These are phyloP conservation scores for Triticum dicoccoides DNA, from an alignment of 176 grass and related monocot species.

Conservation along the genomic window DNA sequence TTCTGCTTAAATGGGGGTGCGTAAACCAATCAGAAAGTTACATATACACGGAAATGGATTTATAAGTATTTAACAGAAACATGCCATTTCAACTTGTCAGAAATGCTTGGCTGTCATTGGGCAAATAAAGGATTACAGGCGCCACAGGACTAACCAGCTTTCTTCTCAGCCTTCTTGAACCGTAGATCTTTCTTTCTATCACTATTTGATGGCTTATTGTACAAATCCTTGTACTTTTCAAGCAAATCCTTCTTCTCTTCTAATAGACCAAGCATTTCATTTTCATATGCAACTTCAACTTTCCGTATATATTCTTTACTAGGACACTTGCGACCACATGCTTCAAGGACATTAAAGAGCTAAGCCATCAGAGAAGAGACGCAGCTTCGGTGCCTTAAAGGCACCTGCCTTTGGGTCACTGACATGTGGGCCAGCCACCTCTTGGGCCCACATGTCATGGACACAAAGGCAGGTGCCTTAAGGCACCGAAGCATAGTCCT, in stretches of 20 bases:
- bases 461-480: no score
- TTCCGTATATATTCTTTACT: no score
- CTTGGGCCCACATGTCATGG: no score
- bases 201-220: slow-evolving; percentile 35
- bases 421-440: no score
- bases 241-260: no score
- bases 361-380: not conserved
- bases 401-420: no score
- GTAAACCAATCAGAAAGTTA: not conserved
- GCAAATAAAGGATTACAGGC: not conserved
- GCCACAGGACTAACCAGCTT: slow-evolving; percentile 17
- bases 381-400: no score
- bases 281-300: no score
- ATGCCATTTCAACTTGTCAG: not conserved
- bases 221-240: slow-evolving; percentile 49
- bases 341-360: no score
- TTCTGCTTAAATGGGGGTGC: not conserved
- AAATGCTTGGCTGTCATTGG: not conserved
- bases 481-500: no score
- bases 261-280: no score
- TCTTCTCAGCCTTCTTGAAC: slow-evolving; percentile 27
- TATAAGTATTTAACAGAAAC: not conserved
- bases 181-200: slow-evolving; percentile 31
- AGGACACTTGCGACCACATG: no score
- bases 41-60: not conserved